These are phyloP conservation scores for Maudiozyma bulderi DNA, from an alignment of 805 yeast species.

Conservation along the genomic window DNA sequence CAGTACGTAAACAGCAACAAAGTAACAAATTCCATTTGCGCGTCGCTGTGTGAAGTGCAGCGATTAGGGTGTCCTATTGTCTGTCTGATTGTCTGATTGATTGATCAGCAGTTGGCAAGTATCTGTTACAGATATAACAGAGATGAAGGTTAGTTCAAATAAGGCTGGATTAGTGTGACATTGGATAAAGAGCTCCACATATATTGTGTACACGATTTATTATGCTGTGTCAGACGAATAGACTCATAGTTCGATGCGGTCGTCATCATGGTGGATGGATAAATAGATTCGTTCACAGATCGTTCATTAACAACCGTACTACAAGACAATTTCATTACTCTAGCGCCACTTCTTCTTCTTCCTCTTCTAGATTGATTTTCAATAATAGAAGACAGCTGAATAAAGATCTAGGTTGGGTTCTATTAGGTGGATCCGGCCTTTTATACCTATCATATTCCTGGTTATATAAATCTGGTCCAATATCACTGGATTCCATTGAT, in stretches of 20 bases:
- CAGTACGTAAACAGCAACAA: no score
- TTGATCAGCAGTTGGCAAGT: no score
- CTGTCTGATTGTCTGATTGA: no score
- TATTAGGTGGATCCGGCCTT: constrained; percentile 6
- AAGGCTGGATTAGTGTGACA: no score
- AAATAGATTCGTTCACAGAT: constrained; percentile 10
- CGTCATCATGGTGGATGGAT: constrained; percentile 10
- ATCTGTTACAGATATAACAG: no score
- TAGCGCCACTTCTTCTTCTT: not conserved
- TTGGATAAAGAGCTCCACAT: no score
- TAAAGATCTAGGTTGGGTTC: not conserved
- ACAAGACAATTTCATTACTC: not conserved
- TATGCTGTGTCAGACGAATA: constrained; percentile 1
- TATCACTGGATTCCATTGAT: constrained; percentile 21
- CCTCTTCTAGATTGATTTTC: not conserved
- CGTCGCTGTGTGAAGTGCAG: no score
- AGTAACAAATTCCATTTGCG: no score
- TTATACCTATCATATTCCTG: constrained; percentile 12
- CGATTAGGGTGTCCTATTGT: no score
- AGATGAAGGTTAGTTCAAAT: no score
- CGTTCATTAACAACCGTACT: constrained; percentile 6
- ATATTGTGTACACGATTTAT: no score
- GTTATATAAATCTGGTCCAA: constrained; percentile 9
- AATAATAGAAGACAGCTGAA: not conserved
- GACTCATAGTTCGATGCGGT: constrained; percentile 10